phyloP scores from a whole-genome alignment of 176 grass and related monocot genomes.

The Carex myosuroides region DNA sequence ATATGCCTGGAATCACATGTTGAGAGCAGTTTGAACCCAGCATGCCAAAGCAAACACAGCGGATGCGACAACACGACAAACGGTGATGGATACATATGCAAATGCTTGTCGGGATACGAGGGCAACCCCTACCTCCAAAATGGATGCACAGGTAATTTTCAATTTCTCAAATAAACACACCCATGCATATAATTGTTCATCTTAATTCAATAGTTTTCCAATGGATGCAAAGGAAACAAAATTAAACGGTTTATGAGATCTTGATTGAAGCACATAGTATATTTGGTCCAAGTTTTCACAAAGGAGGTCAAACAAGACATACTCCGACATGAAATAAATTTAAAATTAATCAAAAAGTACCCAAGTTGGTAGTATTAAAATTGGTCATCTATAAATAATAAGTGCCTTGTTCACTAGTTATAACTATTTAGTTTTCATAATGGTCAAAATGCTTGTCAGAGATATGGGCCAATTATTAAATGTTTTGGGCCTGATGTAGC shows the following conservation, averaged over 20 bases:
- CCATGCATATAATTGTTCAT: not conserved
- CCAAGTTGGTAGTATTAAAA: not conserved
- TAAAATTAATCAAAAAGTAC: not conserved
- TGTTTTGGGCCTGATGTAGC: too few relatives aligned
- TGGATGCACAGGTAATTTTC: slow-evolving; percentile 10
- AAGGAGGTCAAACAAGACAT: too few relatives aligned
- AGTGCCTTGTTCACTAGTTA: not conserved
- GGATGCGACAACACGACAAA: slow-evolving; percentile 5
- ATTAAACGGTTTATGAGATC: not conserved
- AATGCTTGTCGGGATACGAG: not conserved
- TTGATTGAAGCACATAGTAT: not conserved
- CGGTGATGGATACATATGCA: slow-evolving; percentile 14
- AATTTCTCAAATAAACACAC: not conserved
- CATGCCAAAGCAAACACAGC: slow-evolving; percentile 6
- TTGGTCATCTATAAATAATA: not conserved
- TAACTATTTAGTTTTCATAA: too few relatives aligned
- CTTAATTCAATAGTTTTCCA: not conserved
- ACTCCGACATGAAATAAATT: not conserved
- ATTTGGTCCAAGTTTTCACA: not conserved
- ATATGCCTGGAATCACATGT: not conserved
- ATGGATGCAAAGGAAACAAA: not conserved
- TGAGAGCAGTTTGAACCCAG: not conserved
- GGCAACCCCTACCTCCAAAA: slow-evolving; percentile 15
- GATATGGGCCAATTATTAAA: too few relatives aligned
- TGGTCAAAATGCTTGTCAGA: too few relatives aligned